A percentile compares a stretch with the other conserved stretches of the same genome.
Conservation (phyloP, 148 eudicot genomes). For the Rhododendron williamsianum region DNA sequence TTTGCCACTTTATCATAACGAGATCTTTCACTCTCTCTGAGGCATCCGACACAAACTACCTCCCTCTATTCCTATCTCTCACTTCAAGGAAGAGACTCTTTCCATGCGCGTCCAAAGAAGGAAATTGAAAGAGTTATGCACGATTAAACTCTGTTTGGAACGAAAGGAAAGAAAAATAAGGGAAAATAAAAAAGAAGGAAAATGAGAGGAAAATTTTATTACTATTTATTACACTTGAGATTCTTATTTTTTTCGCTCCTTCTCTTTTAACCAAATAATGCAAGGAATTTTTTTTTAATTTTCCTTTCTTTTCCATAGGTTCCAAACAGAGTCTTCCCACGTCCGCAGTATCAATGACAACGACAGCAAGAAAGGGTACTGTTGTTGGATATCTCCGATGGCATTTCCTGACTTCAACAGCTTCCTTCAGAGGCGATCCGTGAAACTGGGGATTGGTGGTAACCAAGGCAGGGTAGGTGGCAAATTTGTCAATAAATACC, state of each 20-base stretch:
- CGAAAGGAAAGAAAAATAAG: too few relatives aligned
- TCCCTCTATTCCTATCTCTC: not conserved
- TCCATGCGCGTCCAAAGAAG: not conserved
- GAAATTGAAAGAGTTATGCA: not conserved
- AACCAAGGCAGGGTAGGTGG: too few relatives aligned
- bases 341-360: not conserved
- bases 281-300: too few relatives aligned
- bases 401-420: not conserved
- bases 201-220: too few relatives aligned
- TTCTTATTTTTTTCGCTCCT: too few relatives aligned
- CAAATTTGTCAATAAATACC: too few relatives aligned
- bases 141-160: not conserved
- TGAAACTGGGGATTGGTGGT: not conserved
- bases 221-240: too few relatives aligned
- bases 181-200: too few relatives aligned
- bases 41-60: slow-evolving; percentile 2
- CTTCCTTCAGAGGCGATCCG: not conserved
- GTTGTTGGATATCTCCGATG: not conserved
- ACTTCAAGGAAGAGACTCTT: not conserved
- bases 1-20: slow-evolving; percentile 24
- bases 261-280: too few relatives aligned
- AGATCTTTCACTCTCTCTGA: not conserved
- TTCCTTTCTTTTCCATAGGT: too few relatives aligned
- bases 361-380: not conserved
- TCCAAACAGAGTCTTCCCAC: not conserved